phyloP scores from a whole-genome alignment of 495 filamentous ascomycete species.

The Cladorrhinum samala region DNA sequence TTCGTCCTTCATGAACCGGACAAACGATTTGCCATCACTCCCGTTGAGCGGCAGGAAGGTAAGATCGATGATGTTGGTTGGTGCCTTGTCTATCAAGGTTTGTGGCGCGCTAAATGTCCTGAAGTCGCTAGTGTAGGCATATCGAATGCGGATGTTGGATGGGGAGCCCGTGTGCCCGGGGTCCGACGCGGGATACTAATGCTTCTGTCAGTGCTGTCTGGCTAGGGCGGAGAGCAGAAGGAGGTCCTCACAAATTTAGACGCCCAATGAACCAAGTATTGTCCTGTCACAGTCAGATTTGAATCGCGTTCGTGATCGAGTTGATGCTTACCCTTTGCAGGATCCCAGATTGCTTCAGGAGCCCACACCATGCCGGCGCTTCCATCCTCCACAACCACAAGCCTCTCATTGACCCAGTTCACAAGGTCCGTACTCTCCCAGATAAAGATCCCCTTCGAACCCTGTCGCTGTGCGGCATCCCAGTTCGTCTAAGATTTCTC shows the following conservation, averaged over 20 bases:
- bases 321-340: conserved; percentile 29
- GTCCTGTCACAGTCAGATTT: conserved; percentile 9
- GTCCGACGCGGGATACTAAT: conserved; percentile 37
- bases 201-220: not conserved
- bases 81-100: conserved; percentile 39
- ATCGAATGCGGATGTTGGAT: conserved; percentile 38
- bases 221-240: not conserved
- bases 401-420: conserved; percentile 42
- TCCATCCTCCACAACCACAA: conserved; percentile 43
- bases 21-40: conserved; percentile 28
- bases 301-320: not conserved
- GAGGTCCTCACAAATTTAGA: conserved; percentile 33
- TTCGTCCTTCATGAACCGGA: conserved; percentile 51
- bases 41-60: conserved; percentile 33
- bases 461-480: conserved; percentile 46
- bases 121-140: conserved; percentile 41
- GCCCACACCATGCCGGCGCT: conserved; percentile 53
- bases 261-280: conserved; percentile 51
- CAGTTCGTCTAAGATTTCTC: conserved; percentile 36
- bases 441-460: conserved; percentile 45
- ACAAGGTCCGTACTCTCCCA: conserved; percentile 49
- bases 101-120: conserved; percentile 35
- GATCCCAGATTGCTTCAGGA: conserved; percentile 49
- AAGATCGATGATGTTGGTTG: conserved; percentile 42
- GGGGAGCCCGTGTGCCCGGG: conserved; percentile 33